Percentiles rank a stretch among this genome's conserved stretches.
Conservation (phyloP, 805 yeast species). For the Saturnispora dispora region DNA sequence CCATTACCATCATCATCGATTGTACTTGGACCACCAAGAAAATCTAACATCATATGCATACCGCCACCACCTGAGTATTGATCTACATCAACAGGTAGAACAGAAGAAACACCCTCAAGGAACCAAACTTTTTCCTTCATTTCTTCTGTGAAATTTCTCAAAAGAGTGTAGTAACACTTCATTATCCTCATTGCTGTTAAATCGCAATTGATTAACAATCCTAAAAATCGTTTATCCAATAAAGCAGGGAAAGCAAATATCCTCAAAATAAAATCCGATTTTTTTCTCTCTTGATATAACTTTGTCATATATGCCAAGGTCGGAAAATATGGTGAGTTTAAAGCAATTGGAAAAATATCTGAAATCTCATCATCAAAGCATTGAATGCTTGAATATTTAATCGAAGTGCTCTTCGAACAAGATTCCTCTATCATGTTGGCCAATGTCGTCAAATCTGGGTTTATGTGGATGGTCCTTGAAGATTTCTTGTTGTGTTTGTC, state of each 20-base stretch:
- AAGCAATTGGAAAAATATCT: conserved; percentile 79
- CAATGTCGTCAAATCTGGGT: conserved; percentile 24
- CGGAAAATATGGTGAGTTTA: conserved; percentile 77
- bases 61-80: conserved; percentile 87
- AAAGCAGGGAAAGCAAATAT: conserved; percentile 92
- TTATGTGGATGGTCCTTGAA: conserved; percentile 1
- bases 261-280: conserved; percentile 76
- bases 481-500: neutral
- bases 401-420: conserved; percentile 11
- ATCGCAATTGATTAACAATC: conserved; percentile 76
- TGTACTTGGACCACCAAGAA: conserved; percentile 56
- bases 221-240: conserved; percentile 70
- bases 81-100: conserved; percentile 86
- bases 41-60: conserved; percentile 86
- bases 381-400: conserved; percentile 46
- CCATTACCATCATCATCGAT: conserved; percentile 24
- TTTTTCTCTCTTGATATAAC: conserved; percentile 69
- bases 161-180: conserved; percentile 75
- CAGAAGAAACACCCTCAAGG: conserved; percentile 81
- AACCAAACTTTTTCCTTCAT: conserved; percentile 92
- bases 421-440: conserved; percentile 10
- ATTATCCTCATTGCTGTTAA: conserved; percentile 82
- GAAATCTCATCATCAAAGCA: conserved; percentile 83
- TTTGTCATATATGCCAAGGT: conserved; percentile 81
- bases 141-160: conserved; percentile 74